Base-by-base conservation (phyloP, 1,284 basidiomycete species). In the Ganoderma lingzhi region DNA sequence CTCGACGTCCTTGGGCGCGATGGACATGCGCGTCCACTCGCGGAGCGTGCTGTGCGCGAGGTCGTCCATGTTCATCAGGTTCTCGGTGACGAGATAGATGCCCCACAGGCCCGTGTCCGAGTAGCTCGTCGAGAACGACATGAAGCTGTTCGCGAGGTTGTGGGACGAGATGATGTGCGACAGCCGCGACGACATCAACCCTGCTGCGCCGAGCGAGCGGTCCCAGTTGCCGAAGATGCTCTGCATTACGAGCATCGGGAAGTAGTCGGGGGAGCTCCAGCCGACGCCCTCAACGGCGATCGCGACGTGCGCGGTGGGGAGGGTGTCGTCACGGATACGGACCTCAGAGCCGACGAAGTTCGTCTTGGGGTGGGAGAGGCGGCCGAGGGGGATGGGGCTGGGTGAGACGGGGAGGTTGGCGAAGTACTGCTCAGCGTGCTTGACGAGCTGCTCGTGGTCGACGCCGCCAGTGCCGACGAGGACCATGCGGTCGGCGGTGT, bases 141-240 rank as follows among this genome's bases (percentile, higher is more conserved):
- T 98, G 92, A 95, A 99, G 75, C 94, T 96, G 88, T 99, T 99
- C 79, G 98, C 97, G 79, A 99, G 94, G 86, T 96, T 96, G 90
- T 99, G 94, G 72, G 88, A 87, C 62, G 96, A 96, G 78, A 99
- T 87, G 81, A 96, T 94, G 84, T 97, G 94, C 62, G 94, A 96
- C 71, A 99, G 91, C 70, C 93, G 91, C 68, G 96, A 98, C 73
- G 94, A 96, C 75, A 98, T 91, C 69, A 98, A 87, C 48, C 96
- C 89, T 14, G 95, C 93, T 61, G 96, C 91, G 76, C 97, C 97
- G 77, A 99, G 91, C 69, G 94, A 95, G 78, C 98, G 93, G 82
- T 99, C 98, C 98, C 98, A 99, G 90, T 99, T 99, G 75, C 97
- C 97, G 83, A 99, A 94, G 85, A 99, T 96, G 79, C 90, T 93